These are phyloP conservation scores for Microbotryomycetes sp. DNA, from an alignment of 1,284 basidiomycete species.

Conservation along the genomic window DNA sequence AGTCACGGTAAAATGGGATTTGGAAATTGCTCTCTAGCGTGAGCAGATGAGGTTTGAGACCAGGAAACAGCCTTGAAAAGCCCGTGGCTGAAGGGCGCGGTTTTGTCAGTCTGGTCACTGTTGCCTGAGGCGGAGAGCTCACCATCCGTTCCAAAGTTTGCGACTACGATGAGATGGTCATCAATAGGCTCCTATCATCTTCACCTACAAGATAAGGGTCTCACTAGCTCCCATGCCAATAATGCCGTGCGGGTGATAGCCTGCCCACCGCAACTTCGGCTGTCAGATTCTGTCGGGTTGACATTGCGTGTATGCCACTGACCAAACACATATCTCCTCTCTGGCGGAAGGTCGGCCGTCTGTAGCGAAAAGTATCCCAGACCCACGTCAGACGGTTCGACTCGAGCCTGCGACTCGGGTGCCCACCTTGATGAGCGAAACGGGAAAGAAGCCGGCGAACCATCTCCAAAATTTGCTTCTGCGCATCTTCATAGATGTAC, in stretches of 20 bases:
- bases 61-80: conserved; percentile 85
- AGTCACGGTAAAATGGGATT: conserved; percentile 87
- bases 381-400: not conserved
- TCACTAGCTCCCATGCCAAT: conserved; percentile 63
- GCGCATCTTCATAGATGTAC: conserved; percentile 70
- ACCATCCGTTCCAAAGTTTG: conserved; percentile 90
- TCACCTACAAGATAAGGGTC: not conserved
- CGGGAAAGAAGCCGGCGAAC: conserved; percentile 88
- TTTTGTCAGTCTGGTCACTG: not conserved
- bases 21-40: conserved; percentile 75
- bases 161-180: conserved; percentile 49
- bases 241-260: conserved; percentile 92
- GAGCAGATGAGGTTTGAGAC: conserved; percentile 83
- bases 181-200: conserved; percentile 56
- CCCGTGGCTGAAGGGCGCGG: conserved; percentile 59
- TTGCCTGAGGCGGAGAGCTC: conserved; percentile 25
- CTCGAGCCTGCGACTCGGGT: too few species aligned
- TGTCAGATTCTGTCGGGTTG: not conserved
- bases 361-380: conserved; percentile 39
- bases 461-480: conserved; percentile 64
- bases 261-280: not conserved
- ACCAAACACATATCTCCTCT: conserved; percentile 86
- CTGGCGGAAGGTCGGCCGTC: conserved; percentile 67
- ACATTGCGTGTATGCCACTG: conserved; percentile 2
- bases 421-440: conserved; percentile 55